Base-by-base conservation (phyloP, 2,329 filamentous ascomycete species). In the Aureobasidium sp. region DNA sequence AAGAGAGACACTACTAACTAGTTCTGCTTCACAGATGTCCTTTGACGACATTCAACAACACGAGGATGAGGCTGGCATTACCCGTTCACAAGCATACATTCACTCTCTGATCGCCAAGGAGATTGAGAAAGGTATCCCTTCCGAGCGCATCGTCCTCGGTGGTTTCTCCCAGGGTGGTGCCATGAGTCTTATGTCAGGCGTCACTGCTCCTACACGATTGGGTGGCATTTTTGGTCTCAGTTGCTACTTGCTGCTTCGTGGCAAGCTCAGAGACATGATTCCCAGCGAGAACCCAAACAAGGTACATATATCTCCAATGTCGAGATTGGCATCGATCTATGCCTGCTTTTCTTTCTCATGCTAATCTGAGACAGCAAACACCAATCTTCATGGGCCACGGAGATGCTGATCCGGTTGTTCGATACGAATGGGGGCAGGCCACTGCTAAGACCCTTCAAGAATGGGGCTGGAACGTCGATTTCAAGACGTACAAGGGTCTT, bases 331-430 rank as follows among this genome's bases (percentile, higher is more conserved):
- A 39, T 37, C 34, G 21, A 42, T 34, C 54, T 44, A 13, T 6
- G 21, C 1, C 9, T 41, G 3, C 36, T 41, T 11, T 11, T 25
- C 7, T 25, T 21, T 44, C 29, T n/a, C 25, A 27, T 37, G 50
- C 50, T 54, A 8, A 54, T 41, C 27, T 54, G 14, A 54, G 32
- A 42, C 37, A 86, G 74, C 79, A 88, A 44, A 96, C 91, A 1
- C 89, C 89, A 1, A 85, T 97, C 65, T 90, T 94, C 75, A 88
- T 97, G 86, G 91, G 84, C 13, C 94, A 97, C 68, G 94, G 94
- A n/a, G 82, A 86, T 64, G 76, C 76, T 0, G 93, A 99, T 73
- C 81, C 81, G 14, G 77, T 96, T 3, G 89, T 97, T 9, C 81
- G 80, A 67, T 82, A 85, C 47, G 76, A 82, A 61, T 87, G 89